phyloP scores from a whole-genome alignment of 1,139 yeast species.

The Arxiozyma telluris region DNA sequence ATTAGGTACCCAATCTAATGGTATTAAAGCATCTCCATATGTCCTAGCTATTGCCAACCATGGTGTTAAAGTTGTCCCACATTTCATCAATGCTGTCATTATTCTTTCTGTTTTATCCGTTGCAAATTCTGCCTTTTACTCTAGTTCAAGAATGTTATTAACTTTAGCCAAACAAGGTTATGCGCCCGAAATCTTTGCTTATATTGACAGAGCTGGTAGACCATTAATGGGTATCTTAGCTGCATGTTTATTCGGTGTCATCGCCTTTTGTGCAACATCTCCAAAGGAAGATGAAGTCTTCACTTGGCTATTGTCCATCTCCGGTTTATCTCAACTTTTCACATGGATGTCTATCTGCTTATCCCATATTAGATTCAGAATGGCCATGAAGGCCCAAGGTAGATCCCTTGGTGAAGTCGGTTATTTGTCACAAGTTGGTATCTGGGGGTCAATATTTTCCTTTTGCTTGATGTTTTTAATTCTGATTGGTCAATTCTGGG shows the following conservation, averaged over 20 bases:
- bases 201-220: slow-evolving; percentile 60
- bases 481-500: slow-evolving; percentile 45
- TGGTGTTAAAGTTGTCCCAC: slow-evolving; percentile 58
- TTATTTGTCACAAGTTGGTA: slow-evolving; percentile 47
- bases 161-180: slow-evolving; percentile 58
- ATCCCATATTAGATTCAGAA: slow-evolving; percentile 57
- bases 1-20: slow-evolving; percentile 37
- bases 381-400: slow-evolving; percentile 50
- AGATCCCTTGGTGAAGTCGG: slow-evolving; percentile 49
- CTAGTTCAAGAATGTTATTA: slow-evolving; percentile 55
- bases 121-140: slow-evolving; percentile 61
- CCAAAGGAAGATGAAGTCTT: slow-evolving; percentile 49
- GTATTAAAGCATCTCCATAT: slow-evolving; percentile 59
- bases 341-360: slow-evolving; percentile 62
- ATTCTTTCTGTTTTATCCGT: slow-evolving; percentile 60
- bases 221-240: slow-evolving; percentile 52
- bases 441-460: slow-evolving; percentile 48
- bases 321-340: slow-evolving; percentile 57
- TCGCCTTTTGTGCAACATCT: slow-evolving; percentile 55
- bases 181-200: slow-evolving; percentile 55
- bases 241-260: slow-evolving; percentile 44
- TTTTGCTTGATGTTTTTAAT: slow-evolving; percentile 41
- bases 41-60: slow-evolving; percentile 63
- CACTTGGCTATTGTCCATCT: slow-evolving; percentile 58
- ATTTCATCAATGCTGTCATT: slow-evolving; percentile 45